A percentile compares a stretch with the other conserved stretches of the same genome.
These are phyloP conservation scores for Berberis vulgaris DNA, from an alignment of 164 flowering plant genomes.

Conservation along the genomic window DNA sequence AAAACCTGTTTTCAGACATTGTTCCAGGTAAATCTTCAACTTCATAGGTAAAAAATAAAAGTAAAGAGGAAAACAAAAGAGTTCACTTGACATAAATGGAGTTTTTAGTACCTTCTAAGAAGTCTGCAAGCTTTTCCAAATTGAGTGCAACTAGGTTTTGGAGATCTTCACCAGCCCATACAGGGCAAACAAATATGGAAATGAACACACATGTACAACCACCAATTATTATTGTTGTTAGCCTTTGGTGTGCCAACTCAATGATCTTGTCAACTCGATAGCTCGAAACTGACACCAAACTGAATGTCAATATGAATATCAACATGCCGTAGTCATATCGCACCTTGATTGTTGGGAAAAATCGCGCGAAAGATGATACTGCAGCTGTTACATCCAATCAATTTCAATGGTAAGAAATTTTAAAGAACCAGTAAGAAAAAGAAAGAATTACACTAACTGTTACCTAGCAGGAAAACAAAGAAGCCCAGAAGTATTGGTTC, in stretches of 20 bases:
- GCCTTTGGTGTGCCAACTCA: slow-evolving; percentile 49
- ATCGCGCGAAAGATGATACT: slow-evolving; percentile 47
- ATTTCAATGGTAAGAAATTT: neutral
- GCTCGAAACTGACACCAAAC: slow-evolving; percentile 69
- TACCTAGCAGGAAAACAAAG: slow-evolving; percentile 60
- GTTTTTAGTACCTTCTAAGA: slow-evolving; percentile 46
- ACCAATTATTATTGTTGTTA: slow-evolving; percentile 57
- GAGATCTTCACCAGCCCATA: slow-evolving; percentile 89
- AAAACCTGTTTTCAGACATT: slow-evolving; percentile 35
- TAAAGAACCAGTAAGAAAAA: neutral
- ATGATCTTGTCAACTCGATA: slow-evolving; percentile 47
- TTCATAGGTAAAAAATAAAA: neutral
- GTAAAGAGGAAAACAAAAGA: neutral
- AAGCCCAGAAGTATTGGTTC: slow-evolving; percentile 58
- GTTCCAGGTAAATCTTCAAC: too few species aligned
- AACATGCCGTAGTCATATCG: slow-evolving; percentile 73
- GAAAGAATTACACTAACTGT: neutral
- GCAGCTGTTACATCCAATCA: slow-evolving; percentile 31
- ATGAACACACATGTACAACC: slow-evolving; percentile 43
- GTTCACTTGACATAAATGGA: neutral
- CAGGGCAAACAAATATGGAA: slow-evolving; percentile 55
- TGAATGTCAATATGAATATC: slow-evolving; percentile 70
- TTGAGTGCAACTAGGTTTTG: slow-evolving; percentile 48
- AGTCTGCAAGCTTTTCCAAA: slow-evolving; percentile 55
- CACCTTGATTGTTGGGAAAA: slow-evolving; percentile 54